Base-by-base conservation (phyloP, 1,139 yeast species). In the Pichia sp. region DNA sequence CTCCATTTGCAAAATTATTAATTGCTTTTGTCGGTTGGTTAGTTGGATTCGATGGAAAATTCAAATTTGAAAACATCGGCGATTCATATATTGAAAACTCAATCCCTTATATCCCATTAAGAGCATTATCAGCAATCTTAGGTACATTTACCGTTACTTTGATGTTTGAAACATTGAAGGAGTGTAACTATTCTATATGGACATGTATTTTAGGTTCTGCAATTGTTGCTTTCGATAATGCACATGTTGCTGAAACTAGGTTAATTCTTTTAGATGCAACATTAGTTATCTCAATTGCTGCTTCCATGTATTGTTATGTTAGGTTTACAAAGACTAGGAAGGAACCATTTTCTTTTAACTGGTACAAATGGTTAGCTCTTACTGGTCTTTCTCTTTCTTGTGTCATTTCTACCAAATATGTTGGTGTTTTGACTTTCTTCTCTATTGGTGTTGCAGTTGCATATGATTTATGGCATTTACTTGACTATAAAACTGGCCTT, bases 1-100 rank as follows among this genome's bases (percentile, higher is more conserved):
- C 99, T 31, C 99, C 98, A 17, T 83, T 93, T 64, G 98, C 96
- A 39, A 93, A 93, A 63, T 69, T 93, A 62, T 70, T 89, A 52
- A 84, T 88, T 64, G 98, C 97, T 0, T 74, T 78, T 46, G 91
- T 82, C 36, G 99, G 98, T 28, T 88, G 81, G 74, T 60, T 91
- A 33, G 77, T 81, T 44, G 95, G 96, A 2, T 93, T 85, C 60
- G 81, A 84, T 54, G 99, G 99, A 10, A 64, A 72, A 24, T 91
- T 89, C 68, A 86, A 91, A 61, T 91, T 91, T 57, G 95, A 88
- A 47, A 79, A 74, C 55, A 91, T 91, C 62, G 96, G 96, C 35
- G 91, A 85, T 54, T 74, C 79, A 45, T 91, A 91, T 62, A 70
- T 77, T 47, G 64, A 69, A 18, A 72, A 85, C 61, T 74, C 82